These are phyloP conservation scores for Yamadazyma takamatsuzukensis DNA, from an alignment of 805 yeast species.

Conservation along the genomic window DNA sequence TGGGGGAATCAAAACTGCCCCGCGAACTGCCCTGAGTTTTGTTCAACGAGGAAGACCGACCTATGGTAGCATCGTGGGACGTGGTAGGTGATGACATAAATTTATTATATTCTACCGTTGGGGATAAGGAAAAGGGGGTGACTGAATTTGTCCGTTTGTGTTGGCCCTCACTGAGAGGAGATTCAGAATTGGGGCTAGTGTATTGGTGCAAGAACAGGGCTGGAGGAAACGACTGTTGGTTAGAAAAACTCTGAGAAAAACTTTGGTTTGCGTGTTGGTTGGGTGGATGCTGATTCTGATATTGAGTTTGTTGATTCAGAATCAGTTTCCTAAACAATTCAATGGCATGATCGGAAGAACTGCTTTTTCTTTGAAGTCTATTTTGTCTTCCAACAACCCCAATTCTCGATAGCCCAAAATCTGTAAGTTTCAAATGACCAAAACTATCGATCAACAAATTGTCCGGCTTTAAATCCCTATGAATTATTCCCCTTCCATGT, in stretches of 20 bases:
- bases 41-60: slow-evolving; percentile 5
- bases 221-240: slow-evolving; percentile 1
- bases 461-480: slow-evolving; percentile 94
- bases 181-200: slow-evolving; percentile 12
- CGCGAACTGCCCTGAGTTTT: slow-evolving; percentile 12
- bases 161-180: slow-evolving; percentile 19
- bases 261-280: neutral
- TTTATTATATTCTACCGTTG: slow-evolving; percentile 25
- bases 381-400: slow-evolving; percentile 81
- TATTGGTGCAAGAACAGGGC: neutral
- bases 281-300: slow-evolving; percentile 3
- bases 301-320: slow-evolving; percentile 7
- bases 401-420: slow-evolving; percentile 89
- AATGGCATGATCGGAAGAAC: slow-evolving; percentile 40
- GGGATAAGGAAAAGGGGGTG: slow-evolving; percentile 44
- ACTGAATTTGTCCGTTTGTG: slow-evolving; percentile 39
- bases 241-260: too few species aligned
- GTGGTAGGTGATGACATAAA: slow-evolving; percentile 9
- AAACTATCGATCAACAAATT: slow-evolving; percentile 77
- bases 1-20: slow-evolving; percentile 44
- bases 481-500: slow-evolving; percentile 85
- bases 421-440: slow-evolving; percentile 92
- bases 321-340: slow-evolving; percentile 34
- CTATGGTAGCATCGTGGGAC: neutral
- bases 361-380: slow-evolving; percentile 40